Base-by-base conservation (phyloP, 1,284 basidiomycete genomes). In the Ustilago curta region DNA sequence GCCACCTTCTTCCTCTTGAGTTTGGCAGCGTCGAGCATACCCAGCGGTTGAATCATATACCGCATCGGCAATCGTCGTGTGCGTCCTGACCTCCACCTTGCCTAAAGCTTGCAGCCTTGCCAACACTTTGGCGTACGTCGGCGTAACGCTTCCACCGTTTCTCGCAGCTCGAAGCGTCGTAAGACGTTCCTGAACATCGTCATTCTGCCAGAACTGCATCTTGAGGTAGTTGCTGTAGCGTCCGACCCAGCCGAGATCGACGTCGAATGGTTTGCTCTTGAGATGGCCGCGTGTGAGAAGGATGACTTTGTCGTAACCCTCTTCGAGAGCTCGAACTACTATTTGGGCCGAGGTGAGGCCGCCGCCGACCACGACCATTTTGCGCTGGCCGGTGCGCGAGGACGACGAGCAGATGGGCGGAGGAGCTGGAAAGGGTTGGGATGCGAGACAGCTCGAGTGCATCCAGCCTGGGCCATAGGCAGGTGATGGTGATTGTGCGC, bases 301-400 rank as follows among this genome's bases (percentile, higher is more conserved):
- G n/a, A 70, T 65, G 37, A 86, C 85, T 44, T 79, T 73, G 7
- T 75, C 53, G 23, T 82, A 80, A 8, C 84, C 84, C 9, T 67
- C 42, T 21, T 69, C 48, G 8, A 86, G 58, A 1, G 81, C 80
- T 4, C 84, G 75, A 27, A 85, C 79, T 35, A 76, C 66, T 35
- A 86, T 77, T 55, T 86, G 85, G 0, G 85, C 85, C 6, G 85
- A 85, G 3, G 85, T 85, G 21, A 86, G 78, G 0, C 85, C 85
- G 29, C 85, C 85, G 4, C 85, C 85, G 18, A 86, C 74, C 5
- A 86, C 77, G 11, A 85, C 62, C n/a, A 82, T 70, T 0, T 66
- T 75, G 0, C 21, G 52, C 18, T 19, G 23, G 3, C 35, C 43
- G 2, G 60, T 16, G 14, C 63, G 23, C 1, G 63, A 9, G 0